Base-by-base conservation (phyloP, 805 yeast genomes). In the Scheffersomyces amazonensis region DNA sequence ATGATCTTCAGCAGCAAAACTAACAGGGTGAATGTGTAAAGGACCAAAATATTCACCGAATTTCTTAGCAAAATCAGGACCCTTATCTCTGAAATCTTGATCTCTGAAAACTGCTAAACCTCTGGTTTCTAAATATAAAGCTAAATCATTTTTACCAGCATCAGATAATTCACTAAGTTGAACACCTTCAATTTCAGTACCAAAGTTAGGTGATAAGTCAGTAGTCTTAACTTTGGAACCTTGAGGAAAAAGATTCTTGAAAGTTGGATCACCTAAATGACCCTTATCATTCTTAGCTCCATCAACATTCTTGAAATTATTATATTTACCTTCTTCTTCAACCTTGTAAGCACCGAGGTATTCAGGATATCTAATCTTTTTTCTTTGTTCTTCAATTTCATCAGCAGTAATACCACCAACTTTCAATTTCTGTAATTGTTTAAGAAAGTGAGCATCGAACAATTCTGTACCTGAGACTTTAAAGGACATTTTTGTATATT, bases 31-130 rank as follows among this genome's bases (percentile, higher is more conserved):
- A 32, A 53, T 50, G 42, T 55, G 58, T 37, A 55, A 50, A 5
- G 60, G 60, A 10, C 60, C 60, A 41, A 53, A 55, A 40, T 55
- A 43, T 30, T 43, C 41, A 4, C 56, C 58, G 35, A 52, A 55
- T 33, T 52, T 35, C 13, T 41, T 45, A 3, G 53, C 49, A 27
- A 52, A 49, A 4, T 41, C 44, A 9, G 56, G 51, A 13, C 55
- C 55, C 40, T 56, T 54, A 40, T 56, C 59, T 41, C 52, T 48
- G 32, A 56, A 45, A 25, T 56, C 59, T 36, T 56, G 60, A 37
- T 52, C 42, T 27, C 59, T 43, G 39, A 56, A 56, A 22, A 56
- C 46, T n/a, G 42, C 57, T 36, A 56, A 43, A 2, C 60, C 60
- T 41, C 60, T 47, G 7, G 48, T 53, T 35, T 49, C 60, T 34